Base-by-base conservation (phyloP, 306 rosid genomes). In the Phaseolus lunatus region DNA sequence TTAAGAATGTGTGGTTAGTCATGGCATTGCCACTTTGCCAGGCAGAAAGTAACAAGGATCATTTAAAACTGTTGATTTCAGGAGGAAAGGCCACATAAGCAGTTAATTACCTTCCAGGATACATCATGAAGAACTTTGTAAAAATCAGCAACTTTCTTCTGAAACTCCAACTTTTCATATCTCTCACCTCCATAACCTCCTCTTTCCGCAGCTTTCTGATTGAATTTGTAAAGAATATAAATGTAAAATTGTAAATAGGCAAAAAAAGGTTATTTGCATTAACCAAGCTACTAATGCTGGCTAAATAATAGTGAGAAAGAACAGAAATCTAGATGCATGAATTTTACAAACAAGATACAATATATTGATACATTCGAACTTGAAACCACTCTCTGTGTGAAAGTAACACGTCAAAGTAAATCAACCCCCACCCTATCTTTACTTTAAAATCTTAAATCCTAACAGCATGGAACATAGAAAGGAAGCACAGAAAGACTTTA, bases 171-270 rank as follows among this genome's bases (percentile, higher is more conserved):
- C 82, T 92, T 89, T 86, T 95, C 99, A 80, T 95, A 95, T 84
- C 97, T 87, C 89, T 95, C 99, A 82, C 77, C 87, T 73, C 99
- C 99, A 73, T 95, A 92, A 18, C 94, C 97, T 76, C 94, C 97
- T 87, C 99, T 89, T 74, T 92, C 92, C 2, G 96, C 82, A 61
- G 99, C 99, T 87, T 87, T 90, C 98, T 95, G 90, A 84, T 78
- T 13, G 24, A 65, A 58, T 70, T 61, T 20, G 62, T 52, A 74
- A n/a, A 23, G 50, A 70, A 76, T 7, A 49, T 18, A 57, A 70
- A 72, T 3, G 35, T 29, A 57, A 54, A 20, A 43, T 12, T 11
- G 1, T 20, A 31, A 52, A 53, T 69, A 78, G 13, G 64, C 27
- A 56, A 79, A 72, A 44, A 19, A 16, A 13, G 18, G 74, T 29